These are phyloP conservation scores for Penicillium desertorum DNA, from an alignment of 495 filamentous ascomycete genomes.

Conservation along the genomic window DNA sequence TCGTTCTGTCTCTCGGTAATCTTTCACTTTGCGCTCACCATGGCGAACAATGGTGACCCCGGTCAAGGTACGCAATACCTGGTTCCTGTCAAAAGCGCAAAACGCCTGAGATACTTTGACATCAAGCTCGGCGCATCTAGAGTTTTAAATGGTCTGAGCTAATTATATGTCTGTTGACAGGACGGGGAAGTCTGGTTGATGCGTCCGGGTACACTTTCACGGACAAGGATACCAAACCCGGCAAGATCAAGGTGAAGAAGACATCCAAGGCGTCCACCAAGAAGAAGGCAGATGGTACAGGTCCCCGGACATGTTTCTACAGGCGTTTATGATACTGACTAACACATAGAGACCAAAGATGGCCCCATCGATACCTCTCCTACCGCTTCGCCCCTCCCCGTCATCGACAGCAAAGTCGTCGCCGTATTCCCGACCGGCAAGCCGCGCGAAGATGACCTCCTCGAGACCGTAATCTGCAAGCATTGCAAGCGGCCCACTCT, in stretches of 20 bases:
- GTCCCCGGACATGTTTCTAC: neutral
- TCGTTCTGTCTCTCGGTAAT: constrained; percentile 5
- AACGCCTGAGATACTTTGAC: constrained; percentile 3
- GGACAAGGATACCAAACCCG: constrained; percentile 62
- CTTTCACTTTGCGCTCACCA: constrained; percentile 23
- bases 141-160: constrained; percentile 10
- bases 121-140: constrained; percentile 1
- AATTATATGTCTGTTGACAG: constrained; percentile 20
- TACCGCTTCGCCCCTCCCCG: constrained; percentile 62
- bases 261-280: constrained; percentile 53
- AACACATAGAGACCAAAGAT: constrained; percentile 28
- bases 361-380: constrained; percentile 35
- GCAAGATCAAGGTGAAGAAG: constrained; percentile 70
- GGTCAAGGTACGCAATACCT: constrained; percentile 35
- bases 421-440: constrained; percentile 71
- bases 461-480: constrained; percentile 73
- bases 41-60: constrained; percentile 43
- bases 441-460: constrained; percentile 63
- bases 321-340: neutral
- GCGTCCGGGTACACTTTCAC: constrained; percentile 51
- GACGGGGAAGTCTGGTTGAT: constrained; percentile 48
- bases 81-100: constrained; percentile 8
- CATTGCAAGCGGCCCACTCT: constrained; percentile 76
- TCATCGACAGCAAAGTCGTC: constrained; percentile 65
- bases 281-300: constrained; percentile 52